Conservation (phyloP, 1,284 basidiomycete species). For the Rhodotorula sp. region DNA sequence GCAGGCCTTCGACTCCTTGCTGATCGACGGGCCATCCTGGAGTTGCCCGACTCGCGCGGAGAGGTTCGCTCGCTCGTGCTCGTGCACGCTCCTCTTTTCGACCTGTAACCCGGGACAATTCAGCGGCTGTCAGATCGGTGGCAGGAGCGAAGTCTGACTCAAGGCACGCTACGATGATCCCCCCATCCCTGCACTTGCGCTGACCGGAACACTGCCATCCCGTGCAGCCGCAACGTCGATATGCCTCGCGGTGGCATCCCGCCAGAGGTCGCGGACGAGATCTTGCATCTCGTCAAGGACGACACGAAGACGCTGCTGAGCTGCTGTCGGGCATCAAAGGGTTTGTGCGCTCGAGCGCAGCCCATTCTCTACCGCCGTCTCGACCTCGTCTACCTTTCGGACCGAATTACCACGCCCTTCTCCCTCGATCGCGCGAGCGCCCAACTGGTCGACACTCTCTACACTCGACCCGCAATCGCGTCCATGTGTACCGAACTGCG, state of each 20-base stretch:
- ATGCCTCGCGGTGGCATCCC: slow-evolving; percentile 3
- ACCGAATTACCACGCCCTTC: neutral
- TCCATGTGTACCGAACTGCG: neutral
- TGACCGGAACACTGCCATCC: neutral
- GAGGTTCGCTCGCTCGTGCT: no score
- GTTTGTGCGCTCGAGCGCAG: neutral
- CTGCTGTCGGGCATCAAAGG: neutral
- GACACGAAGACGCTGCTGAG: neutral
- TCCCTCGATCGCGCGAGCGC: neutral
- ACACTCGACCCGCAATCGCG: neutral
- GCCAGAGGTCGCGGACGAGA: slow-evolving; percentile 3
- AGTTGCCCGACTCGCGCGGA: no score
- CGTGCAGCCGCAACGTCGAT: neutral
- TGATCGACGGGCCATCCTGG: no score
- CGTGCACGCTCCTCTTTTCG: no score
- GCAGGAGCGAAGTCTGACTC: no score
- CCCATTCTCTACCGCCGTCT: neutral
- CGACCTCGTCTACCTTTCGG: neutral
- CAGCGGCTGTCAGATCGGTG: no score
- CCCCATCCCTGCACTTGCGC: neutral
- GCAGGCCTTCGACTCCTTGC: no score
- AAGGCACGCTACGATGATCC: no score
- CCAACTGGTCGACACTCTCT: neutral
- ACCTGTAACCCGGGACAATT: no score
- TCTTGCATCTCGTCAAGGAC: slow-evolving; percentile 1